These are phyloP conservation scores for Russula sp. DNA, from an alignment of 768 basidiomycete species.

Conservation along the genomic window DNA sequence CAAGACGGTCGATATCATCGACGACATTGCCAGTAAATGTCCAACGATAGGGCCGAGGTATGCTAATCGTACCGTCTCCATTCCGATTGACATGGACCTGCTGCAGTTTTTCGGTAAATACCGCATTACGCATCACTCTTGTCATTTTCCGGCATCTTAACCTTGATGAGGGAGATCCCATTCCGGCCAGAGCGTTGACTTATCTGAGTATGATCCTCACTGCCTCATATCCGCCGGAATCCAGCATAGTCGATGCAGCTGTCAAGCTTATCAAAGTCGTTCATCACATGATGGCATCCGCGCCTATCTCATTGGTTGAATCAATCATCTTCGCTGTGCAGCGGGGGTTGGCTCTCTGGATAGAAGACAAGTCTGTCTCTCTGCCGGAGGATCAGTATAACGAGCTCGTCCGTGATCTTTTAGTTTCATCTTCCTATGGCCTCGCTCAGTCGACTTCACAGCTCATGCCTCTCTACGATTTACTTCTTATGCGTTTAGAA, in stretches of 20 bases:
- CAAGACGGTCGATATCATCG: neutral
- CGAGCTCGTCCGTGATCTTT: slow-evolving; percentile 4
- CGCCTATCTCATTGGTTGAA: slow-evolving; percentile 1
- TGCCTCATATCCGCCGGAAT: slow-evolving; percentile 9
- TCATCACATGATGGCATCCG: neutral
- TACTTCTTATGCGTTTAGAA: slow-evolving; percentile 8
- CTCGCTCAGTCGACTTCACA: neutral
- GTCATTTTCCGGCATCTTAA: slow-evolving; percentile 6
- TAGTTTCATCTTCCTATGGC: neutral
- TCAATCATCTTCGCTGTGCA: neutral
- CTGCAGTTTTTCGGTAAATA: slow-evolving; percentile 7
- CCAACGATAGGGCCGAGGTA: slow-evolving; percentile 8
- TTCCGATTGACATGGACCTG: neutral
- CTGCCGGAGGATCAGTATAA: slow-evolving; percentile 8
- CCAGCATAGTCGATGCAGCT: neutral
- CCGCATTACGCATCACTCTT: slow-evolving; percentile 8
- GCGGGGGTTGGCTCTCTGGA: slow-evolving; percentile 11
- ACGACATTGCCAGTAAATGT: slow-evolving; percentile 6
- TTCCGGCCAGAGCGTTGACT: neutral
- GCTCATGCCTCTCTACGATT: slow-evolving; percentile 14
- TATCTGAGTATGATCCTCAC: slow-evolving; percentile 1
- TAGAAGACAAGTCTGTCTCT: slow-evolving; percentile 9
- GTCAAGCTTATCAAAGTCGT: neutral
- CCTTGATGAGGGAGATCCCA: neutral
- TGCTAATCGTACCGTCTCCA: neutral